Base-by-base conservation (phyloP, 768 basidiomycete genomes). In the Rhodotorula graminis region DNA sequence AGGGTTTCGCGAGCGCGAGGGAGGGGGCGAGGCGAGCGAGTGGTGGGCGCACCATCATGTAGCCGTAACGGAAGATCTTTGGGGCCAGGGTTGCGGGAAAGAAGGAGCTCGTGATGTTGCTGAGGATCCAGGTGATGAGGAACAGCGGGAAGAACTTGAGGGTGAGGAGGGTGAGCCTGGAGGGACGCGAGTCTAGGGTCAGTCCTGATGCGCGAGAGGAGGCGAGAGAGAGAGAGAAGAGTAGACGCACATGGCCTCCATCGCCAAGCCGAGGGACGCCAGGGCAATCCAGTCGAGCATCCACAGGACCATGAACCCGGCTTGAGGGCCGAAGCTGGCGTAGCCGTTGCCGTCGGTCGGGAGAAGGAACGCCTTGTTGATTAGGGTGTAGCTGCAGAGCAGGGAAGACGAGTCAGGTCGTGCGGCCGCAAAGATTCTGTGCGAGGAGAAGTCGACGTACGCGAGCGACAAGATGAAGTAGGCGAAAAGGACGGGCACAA, bases 81-180 rank as follows among this genome's bases (percentile, higher is more conserved):
- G 77, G 76, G 70, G 80, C 64, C 25, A 80, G 33, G 27, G 78
- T 77, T 19, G 81, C 67, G 1, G 81, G 81, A 72, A 75, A 80
- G 78, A 82, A 82, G 11, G 78, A 79, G 23, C 78, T 78, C 33
- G 80, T 71, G 74, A 81, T 80, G 59, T 81, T 81, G 50, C 77
- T 25, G 61, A 81, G 77, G 61, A 82, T 80, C 80, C 80, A 80
- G 5, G 76, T 52, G 49, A 81, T 78, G 62, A 82, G 65, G 77
- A 80, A 80, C 59, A 80, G 70, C 2, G 80, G 79, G 46, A 80
- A 69, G 57, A 65, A 64, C 46, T 62, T 65, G 27, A 69, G 29
- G 21, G 59, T 65, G 23, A 73, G 44, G 50, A 69, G 67, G 23
- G 72, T 73, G 27, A 73, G 12, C 64, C 52, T 65, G 64, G 10